Conservation (phyloP, 75 land plant species). For the Chamaecyparis obtusa region DNA sequence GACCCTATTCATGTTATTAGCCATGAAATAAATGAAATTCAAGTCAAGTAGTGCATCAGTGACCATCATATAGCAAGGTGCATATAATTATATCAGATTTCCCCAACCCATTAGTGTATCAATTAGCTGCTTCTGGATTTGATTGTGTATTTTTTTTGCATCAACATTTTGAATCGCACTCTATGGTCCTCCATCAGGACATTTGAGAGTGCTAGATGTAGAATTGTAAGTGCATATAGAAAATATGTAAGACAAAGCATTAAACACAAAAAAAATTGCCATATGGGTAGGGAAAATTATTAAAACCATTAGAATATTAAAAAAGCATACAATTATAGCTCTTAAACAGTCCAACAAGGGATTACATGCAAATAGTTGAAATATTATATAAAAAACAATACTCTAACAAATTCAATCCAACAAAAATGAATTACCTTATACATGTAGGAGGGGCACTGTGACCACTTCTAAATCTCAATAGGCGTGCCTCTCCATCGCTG, state of each 20-base stretch:
- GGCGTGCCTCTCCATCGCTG: slow-evolving; percentile 90
- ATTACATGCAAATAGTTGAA: background rate
- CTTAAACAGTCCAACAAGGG: background rate
- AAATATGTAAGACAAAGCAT: background rate
- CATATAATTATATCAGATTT: background rate
- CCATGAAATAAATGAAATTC: background rate
- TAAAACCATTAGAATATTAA: background rate
- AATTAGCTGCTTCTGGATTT: too few species aligned
- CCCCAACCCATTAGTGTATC: too few species aligned
- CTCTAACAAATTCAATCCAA: slow-evolving; percentile 1
- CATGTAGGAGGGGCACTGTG: slow-evolving; percentile 99
- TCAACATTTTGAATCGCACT: too few species aligned
- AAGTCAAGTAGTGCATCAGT: background rate
- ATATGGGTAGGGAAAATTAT: background rate
- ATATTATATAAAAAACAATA: background rate
- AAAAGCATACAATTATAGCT: background rate
- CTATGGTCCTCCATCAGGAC: too few species aligned
- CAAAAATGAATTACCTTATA: slow-evolving; percentile 44
- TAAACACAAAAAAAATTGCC: background rate
- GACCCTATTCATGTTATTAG: background rate
- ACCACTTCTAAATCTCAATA: slow-evolving; percentile 93
- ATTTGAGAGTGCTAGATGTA: too few species aligned
- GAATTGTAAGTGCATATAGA: background rate
- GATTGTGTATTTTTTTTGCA: too few species aligned
- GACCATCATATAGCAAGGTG: background rate